Conservation (phyloP, 108 stramenopile genomes). For the Nitzschia sp. region DNA sequence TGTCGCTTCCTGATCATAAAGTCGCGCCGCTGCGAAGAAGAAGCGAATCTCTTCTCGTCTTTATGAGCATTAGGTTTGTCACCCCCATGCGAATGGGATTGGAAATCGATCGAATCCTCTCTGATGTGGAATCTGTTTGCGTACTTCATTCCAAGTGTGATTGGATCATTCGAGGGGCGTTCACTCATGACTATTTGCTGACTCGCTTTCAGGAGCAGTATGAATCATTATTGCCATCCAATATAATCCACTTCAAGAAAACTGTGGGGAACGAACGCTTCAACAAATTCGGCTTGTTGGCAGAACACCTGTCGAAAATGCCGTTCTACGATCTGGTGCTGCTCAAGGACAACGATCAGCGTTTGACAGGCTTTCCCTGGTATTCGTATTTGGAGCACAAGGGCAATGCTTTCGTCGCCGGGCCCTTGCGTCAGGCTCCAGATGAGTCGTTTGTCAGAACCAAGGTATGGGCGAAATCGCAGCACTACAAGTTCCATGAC, state of each 20-base stretch:
- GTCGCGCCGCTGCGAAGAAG: neutral
- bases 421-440: slow-evolving; percentile 12
- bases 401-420: slow-evolving; percentile 13
- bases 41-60: slow-evolving; percentile 10
- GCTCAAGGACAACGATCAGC: slow-evolving; percentile 18
- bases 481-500: slow-evolving; percentile 18
- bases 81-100: neutral
- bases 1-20: neutral
- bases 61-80: slow-evolving; percentile 12
- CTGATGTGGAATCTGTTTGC: slow-evolving; percentile 7
- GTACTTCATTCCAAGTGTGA: slow-evolving; percentile 3
- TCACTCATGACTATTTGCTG: neutral
- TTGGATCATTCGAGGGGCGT: slow-evolving; percentile 11
- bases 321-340: slow-evolving; percentile 2
- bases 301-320: neutral
- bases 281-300: slow-evolving; percentile 12
- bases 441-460: slow-evolving; percentile 5
- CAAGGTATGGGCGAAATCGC: slow-evolving; percentile 5
- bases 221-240: neutral
- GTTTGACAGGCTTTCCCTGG: slow-evolving; percentile 18
- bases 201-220: neutral
- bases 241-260: neutral
- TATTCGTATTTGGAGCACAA: slow-evolving; percentile 9
- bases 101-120: slow-evolving; percentile 6
- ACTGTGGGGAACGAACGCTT: slow-evolving; percentile 1